Evolutionary conservation across 2,329 filamentous ascomycete species (phyloP), one percentile per base, ranked within the genome.

Genomic region (Fusarium penzigii): DNA sequence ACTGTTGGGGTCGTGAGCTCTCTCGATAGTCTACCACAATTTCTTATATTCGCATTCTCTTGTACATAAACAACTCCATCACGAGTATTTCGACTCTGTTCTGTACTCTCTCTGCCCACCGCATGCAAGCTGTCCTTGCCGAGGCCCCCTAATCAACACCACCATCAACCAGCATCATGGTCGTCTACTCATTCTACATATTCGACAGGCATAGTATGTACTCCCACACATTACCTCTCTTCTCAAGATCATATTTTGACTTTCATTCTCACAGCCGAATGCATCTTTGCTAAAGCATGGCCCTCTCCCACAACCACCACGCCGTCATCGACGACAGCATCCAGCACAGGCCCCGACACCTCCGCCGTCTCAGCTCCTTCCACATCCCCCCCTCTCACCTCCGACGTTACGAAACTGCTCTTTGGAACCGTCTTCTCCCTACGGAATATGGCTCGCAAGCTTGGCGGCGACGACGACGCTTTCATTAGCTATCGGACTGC

Each of bases 161-260:
- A 42, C n/a, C 46, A 55, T 45, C 52, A 47, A 36, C 41, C 53
- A 40, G 62, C 71, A 78, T 64, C 69, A 97, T 99, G 94, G 87
- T 89, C 55, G 89, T 97, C 73, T 97, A 95, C 77, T 92, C 92
- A 54, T 96, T 99, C 76, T 96, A 96, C 80, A 97, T 99, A 70
- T 99, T 99, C 72, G 94, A 99, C 77, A 88, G 94, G 61, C 94
- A 99, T 75, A 96, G 94, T 97, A 81, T 69, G 83, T 68, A 44
- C 6, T 20, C 41, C 16, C 44, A 36, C 39, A 39, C 44, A 42
- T 39, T 32, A 32, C 25, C 17, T 39, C 39, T 32, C n/a, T n/a
- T 17, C 39, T 29, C 11, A 36, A 17, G 17, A 38, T 44, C 48
- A 17, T 39, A 46, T 13, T 53, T 52, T 47, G 53, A 62, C 65